Conservation (phyloP, 129 eudicot genomes). For the Flaveria ramosissima region DNA sequence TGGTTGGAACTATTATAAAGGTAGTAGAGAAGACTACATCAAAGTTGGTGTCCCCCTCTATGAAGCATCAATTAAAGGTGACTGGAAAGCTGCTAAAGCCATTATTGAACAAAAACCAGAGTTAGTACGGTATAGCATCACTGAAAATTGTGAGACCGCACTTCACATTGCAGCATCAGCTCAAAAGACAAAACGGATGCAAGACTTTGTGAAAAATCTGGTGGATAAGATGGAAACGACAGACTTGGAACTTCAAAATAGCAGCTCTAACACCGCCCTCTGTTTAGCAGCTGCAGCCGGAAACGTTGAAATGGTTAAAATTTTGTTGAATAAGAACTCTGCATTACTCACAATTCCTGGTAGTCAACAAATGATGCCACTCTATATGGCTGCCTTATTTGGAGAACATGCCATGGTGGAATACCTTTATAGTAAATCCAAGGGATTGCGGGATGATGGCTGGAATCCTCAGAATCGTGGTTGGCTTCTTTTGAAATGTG, state of each 20-base stretch:
- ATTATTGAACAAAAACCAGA: slow-evolving; percentile 3
- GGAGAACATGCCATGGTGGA: slow-evolving; percentile 44
- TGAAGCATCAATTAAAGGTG: slow-evolving; percentile 40
- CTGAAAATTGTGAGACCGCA: slow-evolving; percentile 49
- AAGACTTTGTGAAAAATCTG: slow-evolving; percentile 42
- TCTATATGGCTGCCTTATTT: slow-evolving; percentile 47
- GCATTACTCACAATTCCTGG: slow-evolving; percentile 33
- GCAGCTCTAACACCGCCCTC: slow-evolving; percentile 44
- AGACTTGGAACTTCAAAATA: slow-evolving; percentile 41
- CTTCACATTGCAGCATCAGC: slow-evolving; percentile 58
- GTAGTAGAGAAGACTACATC: slow-evolving; percentile 28
- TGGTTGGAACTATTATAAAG: slow-evolving; percentile 23
- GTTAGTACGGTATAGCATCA: slow-evolving; percentile 29
- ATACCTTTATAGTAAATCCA: slow-evolving; percentile 31
- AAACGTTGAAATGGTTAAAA: slow-evolving; percentile 34
- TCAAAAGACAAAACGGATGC: slow-evolving; percentile 9
- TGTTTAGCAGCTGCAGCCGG: slow-evolving; percentile 61
- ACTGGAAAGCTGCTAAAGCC: slow-evolving; percentile 48
- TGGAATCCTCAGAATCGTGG: slow-evolving; percentile 38
- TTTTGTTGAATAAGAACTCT: slow-evolving; percentile 34
- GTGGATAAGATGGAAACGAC: slow-evolving; percentile 15
- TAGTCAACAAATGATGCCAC: slow-evolving; percentile 38
- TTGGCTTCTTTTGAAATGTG: slow-evolving; percentile 38
- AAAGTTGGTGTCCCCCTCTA: slow-evolving; percentile 36
- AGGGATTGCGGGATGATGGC: slow-evolving; percentile 4